Conservation (phyloP, 441 rosid species). For the Corymbia calophylla region DNA sequence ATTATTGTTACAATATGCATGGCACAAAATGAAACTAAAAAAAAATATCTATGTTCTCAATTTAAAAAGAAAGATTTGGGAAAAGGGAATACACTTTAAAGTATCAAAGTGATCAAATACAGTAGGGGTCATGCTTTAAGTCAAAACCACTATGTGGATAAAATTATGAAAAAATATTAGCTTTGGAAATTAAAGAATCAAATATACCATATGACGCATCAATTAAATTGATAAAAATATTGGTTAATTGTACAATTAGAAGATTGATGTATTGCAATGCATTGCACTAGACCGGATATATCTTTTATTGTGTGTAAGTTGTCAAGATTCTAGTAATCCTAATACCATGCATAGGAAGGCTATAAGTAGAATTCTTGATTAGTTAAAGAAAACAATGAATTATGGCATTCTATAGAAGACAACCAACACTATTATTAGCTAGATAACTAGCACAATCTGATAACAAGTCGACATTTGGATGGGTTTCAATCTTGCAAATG, state of each 20-base stretch:
- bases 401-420: too few relatives aligned
- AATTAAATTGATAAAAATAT: too few relatives aligned
- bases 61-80: not conserved
- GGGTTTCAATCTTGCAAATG: not conserved
- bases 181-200: not conserved
- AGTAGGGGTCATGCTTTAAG: not conserved
- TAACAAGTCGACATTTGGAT: not conserved
- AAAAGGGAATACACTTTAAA: not conserved
- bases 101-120: not conserved
- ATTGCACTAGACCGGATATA: not conserved
- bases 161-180: not conserved
- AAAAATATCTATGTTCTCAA: fast-evolving
- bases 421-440: not conserved
- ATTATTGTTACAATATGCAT: not conserved
- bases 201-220: not conserved
- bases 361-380: fast-evolving
- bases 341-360: not conserved
- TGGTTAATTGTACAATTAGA: not conserved
- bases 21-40: not conserved
- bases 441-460: not conserved
- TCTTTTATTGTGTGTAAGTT: not conserved
- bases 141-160: not conserved
- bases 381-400: too few relatives aligned
- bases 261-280: not conserved
- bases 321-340: not conserved